Base-by-base conservation (phyloP, 441 rosid genomes). In the Corymbia calophylla region DNA sequence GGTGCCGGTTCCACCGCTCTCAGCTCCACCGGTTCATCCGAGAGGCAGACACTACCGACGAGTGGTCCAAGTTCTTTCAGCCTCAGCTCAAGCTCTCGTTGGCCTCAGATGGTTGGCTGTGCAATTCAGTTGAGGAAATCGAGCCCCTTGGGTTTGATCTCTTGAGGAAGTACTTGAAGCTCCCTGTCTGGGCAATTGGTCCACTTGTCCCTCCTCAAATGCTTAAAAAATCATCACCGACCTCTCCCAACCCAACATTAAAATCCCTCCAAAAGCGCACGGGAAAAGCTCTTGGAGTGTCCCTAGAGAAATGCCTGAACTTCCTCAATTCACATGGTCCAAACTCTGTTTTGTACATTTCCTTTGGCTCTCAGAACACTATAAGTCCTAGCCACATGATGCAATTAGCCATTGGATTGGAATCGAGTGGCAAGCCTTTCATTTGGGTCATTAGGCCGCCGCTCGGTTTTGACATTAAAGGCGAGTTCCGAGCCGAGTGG, bases 401-500 rank as follows among this genome's bases (percentile, higher is more conserved):
- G 92, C 93, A 90, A 53, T 56, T 95, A 19, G 94, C 94, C 0
- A 86, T 32, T n/a, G 95, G 94, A 7, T 64, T 94, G 87, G 95
- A 95, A 86, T 88, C 90, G 21, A 91, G 93, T 21, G 66, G 81
- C 32, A 90, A 62, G 47, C 92, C 94, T 2, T 95, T 95, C 91
- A 84, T 94, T 21, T 94, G 95, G 95, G 95, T 93, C 17, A 91
- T 94, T 5, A 94, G 93, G 91, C 93, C 94, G 11, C 94, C 94
- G 0, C 62, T 90, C 15, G 94, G 95, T 31, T 94, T 91, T 32
- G 92, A 94, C 68, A 15, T 88, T 3, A 94, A 55, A 89, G 88
- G 88, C 7, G 92, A 92, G 47, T 93, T 95, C 27, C 88, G 44
- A 89, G 54, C 87, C 25, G 91, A 95, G 81, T 92, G 95, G 94